Percentiles rank a stretch among this genome's conserved stretches.
Evolutionary conservation across 2,329 filamentous ascomycete genomes (phyloP).

Genomic region (Conoideocrella luteorostrata): DNA sequence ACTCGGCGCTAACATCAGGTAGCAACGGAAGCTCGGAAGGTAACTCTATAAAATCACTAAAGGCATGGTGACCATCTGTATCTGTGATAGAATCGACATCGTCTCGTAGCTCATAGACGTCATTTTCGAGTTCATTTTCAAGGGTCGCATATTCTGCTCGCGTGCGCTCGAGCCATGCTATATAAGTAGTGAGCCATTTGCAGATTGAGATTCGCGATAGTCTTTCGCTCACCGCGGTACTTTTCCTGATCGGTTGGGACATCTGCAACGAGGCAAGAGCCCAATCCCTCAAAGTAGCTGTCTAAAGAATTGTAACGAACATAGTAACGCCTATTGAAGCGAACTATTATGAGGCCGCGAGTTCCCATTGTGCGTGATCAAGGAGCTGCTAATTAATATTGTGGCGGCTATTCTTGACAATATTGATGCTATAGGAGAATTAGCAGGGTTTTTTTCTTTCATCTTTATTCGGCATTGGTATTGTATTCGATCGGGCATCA

Average conservation of each 20-base stretch:
- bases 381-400: not conserved
- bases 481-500: not conserved
- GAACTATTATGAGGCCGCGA: slow-evolving; percentile 10
- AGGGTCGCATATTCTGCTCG: slow-evolving; percentile 4
- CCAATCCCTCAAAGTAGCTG: slow-evolving; percentile 8
- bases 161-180: slow-evolving; percentile 10
- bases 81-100: not conserved
- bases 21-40: slow-evolving; percentile 9
- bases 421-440: not conserved
- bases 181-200: not conserved
- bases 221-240: slow-evolving; percentile 7
- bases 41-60: not conserved
- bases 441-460: not conserved
- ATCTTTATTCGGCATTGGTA: not conserved
- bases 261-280: slow-evolving; percentile 2
- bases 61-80: not conserved
- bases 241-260: slow-evolving; percentile 6
- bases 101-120: slow-evolving; percentile 6
- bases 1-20: slow-evolving; percentile 6
- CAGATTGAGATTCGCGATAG: not conserved
- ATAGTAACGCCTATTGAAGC: slow-evolving; percentile 12
- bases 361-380: slow-evolving; percentile 9
- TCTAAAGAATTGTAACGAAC: slow-evolving; percentile 4
- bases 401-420: not conserved
- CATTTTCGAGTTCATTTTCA: slow-evolving; percentile 6